Evolutionary conservation across 1,284 basidiomycete species (phyloP).

Genomic region (Tausonia pullulans): DNA sequence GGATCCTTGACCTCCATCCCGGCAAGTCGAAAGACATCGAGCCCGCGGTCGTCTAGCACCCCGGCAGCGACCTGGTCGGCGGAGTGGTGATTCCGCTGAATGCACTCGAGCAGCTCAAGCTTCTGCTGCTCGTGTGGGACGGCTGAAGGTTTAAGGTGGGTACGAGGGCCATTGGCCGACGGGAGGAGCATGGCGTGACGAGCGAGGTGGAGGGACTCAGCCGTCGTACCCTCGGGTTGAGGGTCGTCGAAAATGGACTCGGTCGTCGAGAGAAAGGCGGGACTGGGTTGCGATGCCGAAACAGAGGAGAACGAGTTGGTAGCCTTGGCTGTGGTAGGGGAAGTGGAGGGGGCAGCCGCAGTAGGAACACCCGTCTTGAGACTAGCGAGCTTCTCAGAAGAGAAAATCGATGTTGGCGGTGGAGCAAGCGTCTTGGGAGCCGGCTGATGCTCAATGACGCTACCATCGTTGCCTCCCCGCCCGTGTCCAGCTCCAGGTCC

Average conservation of each 20-base stretch:
- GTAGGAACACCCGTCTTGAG: no score
- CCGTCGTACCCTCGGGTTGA: no score
- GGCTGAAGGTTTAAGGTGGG: neutral
- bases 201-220: constrained; percentile 8
- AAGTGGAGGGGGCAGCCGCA: no score
- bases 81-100: constrained; percentile 16
- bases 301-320: no score
- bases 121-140: constrained; percentile 2
- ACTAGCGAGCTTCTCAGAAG: no score
- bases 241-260: constrained; percentile 3
- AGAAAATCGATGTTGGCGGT: no score
- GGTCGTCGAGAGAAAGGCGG: constrained; percentile 1
- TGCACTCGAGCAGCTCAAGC: constrained; percentile 20
- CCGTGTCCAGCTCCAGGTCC: no score
- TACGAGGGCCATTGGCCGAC: neutral
- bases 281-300: no score
- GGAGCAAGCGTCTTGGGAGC: no score
- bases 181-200: constrained; percentile 17
- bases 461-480: no score
- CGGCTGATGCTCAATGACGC: no score
- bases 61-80: neutral
- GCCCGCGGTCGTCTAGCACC: constrained; percentile 2
- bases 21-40: constrained; percentile 12
- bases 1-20: constrained; percentile 20
- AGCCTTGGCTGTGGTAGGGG: no score